phyloP scores from a whole-genome alignment of 2,329 filamentous ascomycete genomes.

The Parascedosporium putredinis region DNA sequence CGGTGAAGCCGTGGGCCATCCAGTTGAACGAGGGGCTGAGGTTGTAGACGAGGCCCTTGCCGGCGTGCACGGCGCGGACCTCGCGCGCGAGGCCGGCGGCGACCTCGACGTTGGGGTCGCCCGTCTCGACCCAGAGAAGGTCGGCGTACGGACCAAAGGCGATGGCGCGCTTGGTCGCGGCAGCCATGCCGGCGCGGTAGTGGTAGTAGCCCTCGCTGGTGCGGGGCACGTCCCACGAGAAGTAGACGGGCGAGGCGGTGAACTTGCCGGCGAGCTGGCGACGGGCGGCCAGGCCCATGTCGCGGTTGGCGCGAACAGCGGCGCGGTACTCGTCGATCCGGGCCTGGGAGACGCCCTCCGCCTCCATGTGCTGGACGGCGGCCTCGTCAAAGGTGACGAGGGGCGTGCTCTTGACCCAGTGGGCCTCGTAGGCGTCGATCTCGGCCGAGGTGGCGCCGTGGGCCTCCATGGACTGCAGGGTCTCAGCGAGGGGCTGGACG shows the following conservation, averaged over 20 bases:
- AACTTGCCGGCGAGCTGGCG: conserved; percentile 60
- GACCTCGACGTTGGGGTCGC: conserved; percentile 72
- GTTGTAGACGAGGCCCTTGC: conserved; percentile 93
- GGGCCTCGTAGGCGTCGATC: conserved; percentile 75
- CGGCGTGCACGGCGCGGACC: conserved; percentile 59
- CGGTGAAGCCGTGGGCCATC: conserved; percentile 88
- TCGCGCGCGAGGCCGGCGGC: conserved; percentile 64
- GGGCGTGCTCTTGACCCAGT: conserved; percentile 79
- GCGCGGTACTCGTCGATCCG: conserved; percentile 58
- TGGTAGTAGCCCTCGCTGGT: conserved; percentile 94
- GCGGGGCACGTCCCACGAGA: conserved; percentile 84
- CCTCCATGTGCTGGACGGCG: conserved; percentile 61
- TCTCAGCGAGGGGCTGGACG: conserved; percentile 76
- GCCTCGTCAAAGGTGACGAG: conserved; percentile 90
- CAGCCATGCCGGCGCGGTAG: conserved; percentile 70
- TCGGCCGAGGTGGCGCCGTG: conserved; percentile 66
- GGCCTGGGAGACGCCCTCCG: conserved; percentile 52
- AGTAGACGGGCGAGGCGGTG: conserved; percentile 60
- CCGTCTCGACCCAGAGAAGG: conserved; percentile 94
- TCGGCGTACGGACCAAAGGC: conserved; percentile 89
- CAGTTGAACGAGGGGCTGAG: conserved; percentile 96
- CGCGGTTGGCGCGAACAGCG: conserved; percentile 50
- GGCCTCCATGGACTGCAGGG: conserved; percentile 80
- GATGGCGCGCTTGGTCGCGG: conserved; percentile 86
- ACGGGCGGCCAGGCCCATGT: conserved; percentile 70